phyloP scores from a whole-genome alignment of 257 asterid species.

The Leptodermis oblonga region DNA sequence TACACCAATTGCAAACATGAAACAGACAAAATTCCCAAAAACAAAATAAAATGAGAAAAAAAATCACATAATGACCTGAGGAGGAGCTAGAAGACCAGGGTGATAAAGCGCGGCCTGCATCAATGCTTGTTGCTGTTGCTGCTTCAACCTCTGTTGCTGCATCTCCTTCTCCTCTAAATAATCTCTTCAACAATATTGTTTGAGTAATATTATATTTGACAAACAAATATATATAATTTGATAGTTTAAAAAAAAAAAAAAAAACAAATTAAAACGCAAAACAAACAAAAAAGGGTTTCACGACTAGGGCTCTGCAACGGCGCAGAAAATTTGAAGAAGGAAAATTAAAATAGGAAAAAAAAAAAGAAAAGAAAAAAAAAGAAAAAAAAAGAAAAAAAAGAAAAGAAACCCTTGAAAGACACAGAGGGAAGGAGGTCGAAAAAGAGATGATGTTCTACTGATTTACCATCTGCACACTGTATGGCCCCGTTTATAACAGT shows the following conservation, averaged over 20 bases:
- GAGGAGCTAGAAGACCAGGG: slow-evolving; percentile 62
- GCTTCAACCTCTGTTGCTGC: slow-evolving; percentile 65
- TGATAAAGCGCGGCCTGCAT: slow-evolving; percentile 86
- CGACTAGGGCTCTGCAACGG: slow-evolving; percentile 15
- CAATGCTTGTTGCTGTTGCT: slow-evolving; percentile 52
- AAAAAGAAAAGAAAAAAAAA: not conserved
- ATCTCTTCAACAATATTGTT: not conserved
- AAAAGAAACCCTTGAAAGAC: slow-evolving; percentile 43
- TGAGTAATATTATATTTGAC: not conserved
- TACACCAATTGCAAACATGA: not conserved
- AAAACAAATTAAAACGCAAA: no score
- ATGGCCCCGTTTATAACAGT: not conserved
- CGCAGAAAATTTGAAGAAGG: not conserved
- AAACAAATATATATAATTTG: not conserved
- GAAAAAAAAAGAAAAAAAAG: slow-evolving; percentile 12
- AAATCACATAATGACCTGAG: slow-evolving; percentile 43
- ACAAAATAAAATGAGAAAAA: not conserved
- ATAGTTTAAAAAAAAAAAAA: no score
- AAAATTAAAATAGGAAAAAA: not conserved
- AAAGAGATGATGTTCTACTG: slow-evolving; percentile 9
- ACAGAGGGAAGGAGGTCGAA: slow-evolving; percentile 16
- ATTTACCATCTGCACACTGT: not conserved
- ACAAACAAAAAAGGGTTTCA: not conserved
- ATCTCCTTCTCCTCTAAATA: slow-evolving; percentile 14
- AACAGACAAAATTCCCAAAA: not conserved